Base-by-base conservation (phyloP, 768 basidiomycete species). In the Piloderma croceum region DNA sequence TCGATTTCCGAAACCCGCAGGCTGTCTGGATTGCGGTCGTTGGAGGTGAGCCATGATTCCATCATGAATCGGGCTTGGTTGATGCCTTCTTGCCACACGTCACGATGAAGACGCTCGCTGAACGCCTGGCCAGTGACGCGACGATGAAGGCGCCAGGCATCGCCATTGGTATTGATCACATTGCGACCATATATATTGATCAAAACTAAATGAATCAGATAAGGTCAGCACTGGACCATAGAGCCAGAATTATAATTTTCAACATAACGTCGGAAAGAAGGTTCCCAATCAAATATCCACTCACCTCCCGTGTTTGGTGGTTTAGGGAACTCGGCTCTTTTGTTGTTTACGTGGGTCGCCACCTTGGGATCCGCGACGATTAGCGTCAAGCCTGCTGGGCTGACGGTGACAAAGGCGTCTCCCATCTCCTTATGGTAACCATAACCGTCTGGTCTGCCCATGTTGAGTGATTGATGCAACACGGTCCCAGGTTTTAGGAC, bases 271-370 rank as follows among this genome's bases (percentile, higher is more conserved):
- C n/a, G n/a, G n/a, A 7, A 12, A 12, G 15, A 24, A 7, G 5
- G 6, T 19, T 21, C 6, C 19, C n/a, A 9, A 11, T 24, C 22
- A 4, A 7, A 6, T 20, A 45, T 17, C 7, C 15, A 20, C 43
- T 7, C n/a, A 45, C 44, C 44, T 42, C 45, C 45, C 2, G 45
- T 46, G 23, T 46, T 46, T 7, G 45, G 45, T 5, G 45, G 45
- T 20, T 46, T 46, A 2, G 45, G 32, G 33, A 39, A 46, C 18
- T 19, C 41, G 6, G 20, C 15, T 4, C 36, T 18, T 13, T 43
- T 37, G 7, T 22, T 36, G 13, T 37, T 43, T 25, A 42, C 37
- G 11, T 22, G 33, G 10, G 31, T 29, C 22, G 42, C 45, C 1
- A 46, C 41, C 32, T 43, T 43, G 37, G 45, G 45, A 19, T 46